phyloP scores from a whole-genome alignment of 208 protist genomes.

The Novymonas esmeraldas region DNA sequence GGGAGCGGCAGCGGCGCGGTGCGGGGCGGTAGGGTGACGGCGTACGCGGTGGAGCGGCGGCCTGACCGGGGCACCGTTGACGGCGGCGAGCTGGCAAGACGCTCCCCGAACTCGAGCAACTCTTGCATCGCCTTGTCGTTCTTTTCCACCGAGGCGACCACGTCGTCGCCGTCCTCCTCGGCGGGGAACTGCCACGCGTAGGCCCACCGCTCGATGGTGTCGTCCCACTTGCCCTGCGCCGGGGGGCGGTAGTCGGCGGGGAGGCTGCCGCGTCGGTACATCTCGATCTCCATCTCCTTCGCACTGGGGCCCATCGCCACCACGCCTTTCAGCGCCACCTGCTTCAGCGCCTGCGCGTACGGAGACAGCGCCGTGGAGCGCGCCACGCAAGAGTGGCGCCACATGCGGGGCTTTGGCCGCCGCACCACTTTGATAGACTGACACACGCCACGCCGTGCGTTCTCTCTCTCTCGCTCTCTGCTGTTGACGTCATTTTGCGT shows the following conservation, averaged over 20 bases:
- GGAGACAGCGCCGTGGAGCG: conserved; percentile 75
- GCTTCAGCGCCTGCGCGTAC: conserved; percentile 88
- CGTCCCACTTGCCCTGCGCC: conserved; percentile 88
- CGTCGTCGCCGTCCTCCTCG: conserved; percentile 74
- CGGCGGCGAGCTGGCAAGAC: conserved; percentile 51
- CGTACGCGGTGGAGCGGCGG: conserved; percentile 47
- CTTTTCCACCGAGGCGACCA: conserved; percentile 43
- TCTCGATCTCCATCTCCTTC: conserved; percentile 84
- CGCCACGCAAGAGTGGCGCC: conserved; percentile 5
- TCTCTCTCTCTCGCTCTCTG: too few relatives aligned
- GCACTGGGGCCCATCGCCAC: conserved; percentile 77
- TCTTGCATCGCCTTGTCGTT: conserved; percentile 61
- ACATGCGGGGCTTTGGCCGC: conserved; percentile 9
- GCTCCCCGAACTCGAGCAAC: conserved; percentile 70
- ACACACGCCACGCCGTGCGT: too few relatives aligned
- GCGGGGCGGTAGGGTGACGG: not conserved
- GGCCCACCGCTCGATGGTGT: conserved; percentile 91
- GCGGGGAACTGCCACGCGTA: conserved; percentile 93
- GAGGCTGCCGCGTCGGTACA: conserved; percentile 77
- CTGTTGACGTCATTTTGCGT: too few relatives aligned
- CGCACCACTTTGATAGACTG: not conserved
- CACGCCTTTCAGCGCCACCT: conserved; percentile 79
- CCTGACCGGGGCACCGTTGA: conserved; percentile 48
- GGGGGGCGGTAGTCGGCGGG: conserved; percentile 86
- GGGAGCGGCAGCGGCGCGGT: conserved; percentile 4